phyloP scores from a whole-genome alignment of 2,329 filamentous ascomycete genomes.

The Hypoxylon sp. region DNA sequence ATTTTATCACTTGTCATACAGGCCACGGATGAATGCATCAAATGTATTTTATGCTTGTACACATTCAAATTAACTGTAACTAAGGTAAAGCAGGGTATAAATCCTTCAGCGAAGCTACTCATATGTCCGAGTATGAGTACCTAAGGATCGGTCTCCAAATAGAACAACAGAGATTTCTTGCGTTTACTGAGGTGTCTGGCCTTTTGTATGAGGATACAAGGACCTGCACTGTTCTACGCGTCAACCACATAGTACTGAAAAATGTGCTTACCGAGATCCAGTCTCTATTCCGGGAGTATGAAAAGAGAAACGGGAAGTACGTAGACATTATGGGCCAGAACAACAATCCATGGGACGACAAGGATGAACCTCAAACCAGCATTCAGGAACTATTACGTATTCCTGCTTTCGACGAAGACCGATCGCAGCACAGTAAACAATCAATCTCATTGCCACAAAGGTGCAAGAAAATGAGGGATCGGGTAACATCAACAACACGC shows the following conservation, averaged over 20 bases:
- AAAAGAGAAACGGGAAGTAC: not conserved
- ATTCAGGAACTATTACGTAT: not conserved
- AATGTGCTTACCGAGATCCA: conserved; percentile 13
- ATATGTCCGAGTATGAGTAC: conserved; percentile 17
- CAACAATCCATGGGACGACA: not conserved
- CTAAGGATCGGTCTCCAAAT: conserved; percentile 13
- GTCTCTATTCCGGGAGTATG: conserved; percentile 2
- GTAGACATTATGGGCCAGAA: not conserved
- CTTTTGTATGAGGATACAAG: conserved; percentile 5
- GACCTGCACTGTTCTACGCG: conserved; percentile 10
- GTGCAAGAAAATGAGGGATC: not conserved
- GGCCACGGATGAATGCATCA: conserved; percentile 13
- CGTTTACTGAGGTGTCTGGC: conserved; percentile 14
- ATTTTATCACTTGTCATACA: conserved; percentile 7
- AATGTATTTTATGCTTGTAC: not conserved
- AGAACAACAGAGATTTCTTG: conserved; percentile 24
- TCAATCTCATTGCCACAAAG: not conserved
- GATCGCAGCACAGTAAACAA: too few species aligned
- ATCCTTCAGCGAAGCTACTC: conserved; percentile 17
- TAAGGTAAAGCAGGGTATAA: conserved; percentile 11
- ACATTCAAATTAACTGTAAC: not conserved
- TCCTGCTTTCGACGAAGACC: too few species aligned
- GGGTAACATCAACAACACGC: not conserved
- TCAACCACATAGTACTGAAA: conserved; percentile 11
- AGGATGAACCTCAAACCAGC: not conserved